phyloP scores from a whole-genome alignment of 805 yeast species.

The Candida easanensis region DNA sequence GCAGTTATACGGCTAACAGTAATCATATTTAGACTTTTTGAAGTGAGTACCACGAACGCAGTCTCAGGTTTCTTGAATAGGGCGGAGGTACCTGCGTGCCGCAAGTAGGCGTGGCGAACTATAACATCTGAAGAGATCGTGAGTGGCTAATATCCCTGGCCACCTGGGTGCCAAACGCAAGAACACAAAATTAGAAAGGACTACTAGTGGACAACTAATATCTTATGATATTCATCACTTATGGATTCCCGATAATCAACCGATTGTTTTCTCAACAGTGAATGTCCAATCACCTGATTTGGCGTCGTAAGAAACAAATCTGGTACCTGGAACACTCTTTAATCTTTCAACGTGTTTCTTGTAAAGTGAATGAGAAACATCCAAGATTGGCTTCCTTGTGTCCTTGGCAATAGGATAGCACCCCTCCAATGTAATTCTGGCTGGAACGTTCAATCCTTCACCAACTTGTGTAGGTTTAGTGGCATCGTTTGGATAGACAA shows the following conservation, averaged over 20 bases:
- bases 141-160: too few relatives aligned
- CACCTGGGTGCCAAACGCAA: too few relatives aligned
- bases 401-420: slow-evolving; percentile 79
- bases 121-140: too few relatives aligned
- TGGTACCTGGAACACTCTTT: slow-evolving; percentile 53
- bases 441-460: slow-evolving; percentile 79
- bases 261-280: slow-evolving; percentile 36
- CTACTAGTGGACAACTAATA: too few relatives aligned
- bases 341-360: slow-evolving; percentile 66
- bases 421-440: slow-evolving; percentile 68
- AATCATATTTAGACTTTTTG: too few relatives aligned
- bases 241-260: background rate
- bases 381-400: slow-evolving; percentile 69
- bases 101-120: too few relatives aligned
- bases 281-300: slow-evolving; percentile 72
- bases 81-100: too few relatives aligned
- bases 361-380: slow-evolving; percentile 70
- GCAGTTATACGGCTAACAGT: too few relatives aligned
- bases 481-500: slow-evolving; percentile 68
- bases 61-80: too few relatives aligned
- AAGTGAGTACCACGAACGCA: too few relatives aligned
- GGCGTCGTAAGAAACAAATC: slow-evolving; percentile 76
- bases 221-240: too few relatives aligned
- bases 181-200: too few relatives aligned
- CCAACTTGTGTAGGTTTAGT: slow-evolving; percentile 64